Base-by-base conservation (phyloP, 306 rosid species). In the Ceratonia siliqua region DNA sequence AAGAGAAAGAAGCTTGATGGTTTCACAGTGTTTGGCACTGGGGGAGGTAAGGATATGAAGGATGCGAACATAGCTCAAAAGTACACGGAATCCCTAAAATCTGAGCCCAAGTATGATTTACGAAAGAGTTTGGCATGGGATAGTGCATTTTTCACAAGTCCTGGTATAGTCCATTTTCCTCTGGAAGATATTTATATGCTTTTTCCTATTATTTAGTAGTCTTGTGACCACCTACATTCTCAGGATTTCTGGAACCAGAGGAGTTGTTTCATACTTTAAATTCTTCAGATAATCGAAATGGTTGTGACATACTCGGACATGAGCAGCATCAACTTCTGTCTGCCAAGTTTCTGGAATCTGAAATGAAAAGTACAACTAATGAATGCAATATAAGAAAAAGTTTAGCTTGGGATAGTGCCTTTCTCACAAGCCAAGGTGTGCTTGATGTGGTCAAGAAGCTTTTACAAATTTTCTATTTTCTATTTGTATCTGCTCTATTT, bases 101-200 rank as follows among this genome's bases (percentile, higher is more conserved):
- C 61, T n/a, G 62, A 84, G 46, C 41, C 81, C 21, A 77, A 66
- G 68, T 82, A 33, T 70, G 82, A 84, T 74, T 20, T 75, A 32
- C 85, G 96, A 18, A 83, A 65, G 63, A 90, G 93, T 73, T 87
- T 90, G 74, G 93, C 96, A 69, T 90, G 96, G 92, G 96, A 90
- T 79, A 78, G 72, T 73, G 91, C 96, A 46, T 90, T 90, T 72
- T 82, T 87, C 78, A 82, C 91, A 5, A 81, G 83, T 78, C 82
- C 88, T 52, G 93, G 93, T 90, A 72, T 10, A 70, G 28, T 76
- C 12, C 25, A 22, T 22, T 17, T n/a, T 28, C 77, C 22, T 48
- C 8, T 38, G 7, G 14, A 32, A 58, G 14, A 1, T 56, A 36
- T 27, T 5, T 39, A 8, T 38, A 21, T 45, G 24, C 8, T 50